Evolutionary conservation across 768 basidiomycete genomes (phyloP), one percentile per base, ranked within the genome.

Genomic region (Dacryopinax primogenitus): DNA sequence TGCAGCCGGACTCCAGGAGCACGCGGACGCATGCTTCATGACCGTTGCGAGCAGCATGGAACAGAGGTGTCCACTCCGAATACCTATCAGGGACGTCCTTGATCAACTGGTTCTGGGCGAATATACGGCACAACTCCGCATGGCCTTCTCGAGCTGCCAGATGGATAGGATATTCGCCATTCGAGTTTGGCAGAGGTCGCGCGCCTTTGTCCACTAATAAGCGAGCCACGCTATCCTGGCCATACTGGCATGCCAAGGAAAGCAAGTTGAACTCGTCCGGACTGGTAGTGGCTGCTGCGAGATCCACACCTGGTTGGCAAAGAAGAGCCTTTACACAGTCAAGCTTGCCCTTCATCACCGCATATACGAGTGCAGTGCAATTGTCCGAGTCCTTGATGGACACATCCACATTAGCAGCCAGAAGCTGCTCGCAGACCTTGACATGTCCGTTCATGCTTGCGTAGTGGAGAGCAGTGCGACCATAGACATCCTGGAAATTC

Each of bases 111-210:
- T 78, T 78, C 2, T 75, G 70, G 45, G 92, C 77, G 34, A 99
- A 82, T 6, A 92, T 75, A 66, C 77, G 80, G 73, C 94, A 95
- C 21, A 96, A 84, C n/a, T 86, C 83, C 7, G 82, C 82, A 68
- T 96, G 93, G 2, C 96, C 96, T 72, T 92, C 88, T 65, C 90
- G 84, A 7, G 94, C 93, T 26, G 96, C 95, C 26, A 98, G 83
- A 76, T 99, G 96, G 70, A 95, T 90, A 0, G 96, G 93, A 72
- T 90, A 97, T 74, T 96, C 88, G n/a, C 96, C 96, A 67, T 92
- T 96, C 65, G 84, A 90, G 71, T 97, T 96, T 1, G 94, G 83
- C 18, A 89, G 68, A 67, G 88, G 87, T 61, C 81, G 80, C 2
- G 90, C 92, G 15, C 90, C 91, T 64, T 85, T 81, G 68, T 85